These are phyloP conservation scores for Canna indica DNA, from an alignment of 176 grass and related monocot genomes.

Conservation along the genomic window DNA sequence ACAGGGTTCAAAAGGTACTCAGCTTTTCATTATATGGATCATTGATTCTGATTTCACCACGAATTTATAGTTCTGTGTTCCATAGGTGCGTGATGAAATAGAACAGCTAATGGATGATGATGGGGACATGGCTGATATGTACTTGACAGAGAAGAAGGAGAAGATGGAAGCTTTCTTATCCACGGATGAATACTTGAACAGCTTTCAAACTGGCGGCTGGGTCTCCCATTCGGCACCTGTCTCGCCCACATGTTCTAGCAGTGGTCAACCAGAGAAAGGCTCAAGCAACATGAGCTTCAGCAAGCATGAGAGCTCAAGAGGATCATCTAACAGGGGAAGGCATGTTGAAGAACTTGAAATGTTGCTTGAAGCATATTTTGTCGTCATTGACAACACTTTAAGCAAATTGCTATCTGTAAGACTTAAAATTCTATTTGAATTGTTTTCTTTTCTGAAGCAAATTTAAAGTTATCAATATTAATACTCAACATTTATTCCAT, in stretches of 20 bases:
- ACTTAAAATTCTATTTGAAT: background rate
- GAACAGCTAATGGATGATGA: slow-evolving; percentile 23
- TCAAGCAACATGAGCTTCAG: slow-evolving; percentile 14
- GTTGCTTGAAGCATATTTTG: slow-evolving; percentile 23
- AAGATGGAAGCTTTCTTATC: slow-evolving; percentile 14
- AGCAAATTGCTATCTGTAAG: slow-evolving; percentile 25
- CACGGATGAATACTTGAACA: background rate
- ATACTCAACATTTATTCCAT: too few species aligned
- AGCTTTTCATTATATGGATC: background rate
- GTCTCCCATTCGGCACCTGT: slow-evolving; percentile 13
- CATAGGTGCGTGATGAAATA: slow-evolving; percentile 12
- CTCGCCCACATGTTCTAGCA: slow-evolving; percentile 17
- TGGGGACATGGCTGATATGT: slow-evolving; percentile 23
- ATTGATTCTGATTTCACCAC: background rate
- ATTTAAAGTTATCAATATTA: too few species aligned
- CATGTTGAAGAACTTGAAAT: slow-evolving; percentile 20
- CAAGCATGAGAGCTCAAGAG: slow-evolving; percentile 14
- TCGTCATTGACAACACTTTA: slow-evolving; percentile 16
- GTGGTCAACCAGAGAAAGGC: slow-evolving; percentile 11
- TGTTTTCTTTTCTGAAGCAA: background rate
- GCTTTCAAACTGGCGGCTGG: background rate
- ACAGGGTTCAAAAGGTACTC: slow-evolving; percentile 16
- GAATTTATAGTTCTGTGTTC: background rate
- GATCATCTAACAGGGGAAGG: slow-evolving; percentile 4
- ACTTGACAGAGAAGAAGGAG: slow-evolving; percentile 21